These are phyloP conservation scores for Coemansia sp. DNA, from an alignment of 371 early-diverging fungal genomes.

Conservation along the genomic window DNA sequence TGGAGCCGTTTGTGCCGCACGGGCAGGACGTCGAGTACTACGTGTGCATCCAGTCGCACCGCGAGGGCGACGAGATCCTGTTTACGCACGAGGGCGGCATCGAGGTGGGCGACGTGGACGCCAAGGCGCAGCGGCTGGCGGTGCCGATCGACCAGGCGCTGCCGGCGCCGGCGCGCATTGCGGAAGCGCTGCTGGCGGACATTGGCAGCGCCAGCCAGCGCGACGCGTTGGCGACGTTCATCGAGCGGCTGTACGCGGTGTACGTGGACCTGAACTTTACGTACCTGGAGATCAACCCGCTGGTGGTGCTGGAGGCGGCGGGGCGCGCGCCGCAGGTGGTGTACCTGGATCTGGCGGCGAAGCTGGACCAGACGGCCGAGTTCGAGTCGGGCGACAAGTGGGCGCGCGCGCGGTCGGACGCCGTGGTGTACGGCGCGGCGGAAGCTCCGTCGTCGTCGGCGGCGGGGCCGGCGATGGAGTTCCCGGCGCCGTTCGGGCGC, in stretches of 20 bases:
- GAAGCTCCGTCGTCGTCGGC: conserved; percentile 13
- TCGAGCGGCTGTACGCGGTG: conserved; percentile 87
- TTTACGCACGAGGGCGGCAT: conserved; percentile 98
- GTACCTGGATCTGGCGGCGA: conserved; percentile 96
- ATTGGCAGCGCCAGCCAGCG: conserved; percentile 54
- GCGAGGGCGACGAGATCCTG: conserved; percentile 92
- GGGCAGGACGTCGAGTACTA: conserved; percentile 90
- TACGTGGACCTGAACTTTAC: conserved; percentile 96
- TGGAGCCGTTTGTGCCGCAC: conserved; percentile 96
- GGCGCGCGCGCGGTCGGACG: conserved; percentile 72
- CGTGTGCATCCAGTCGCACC: conserved; percentile 92
- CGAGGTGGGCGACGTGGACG: conserved; percentile 98
- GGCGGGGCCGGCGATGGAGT: conserved; percentile 84
- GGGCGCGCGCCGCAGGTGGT: conserved; percentile 70
- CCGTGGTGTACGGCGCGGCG: conserved; percentile 15
- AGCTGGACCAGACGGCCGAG: conserved; percentile 97
- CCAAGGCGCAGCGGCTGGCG: conserved; percentile 84
- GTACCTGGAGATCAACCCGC: conserved; percentile 97
- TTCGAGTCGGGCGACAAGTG: conserved; percentile 92
- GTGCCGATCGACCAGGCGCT: conserved; percentile 69
- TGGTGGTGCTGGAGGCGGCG: conserved; percentile 83
- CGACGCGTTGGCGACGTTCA: conserved; percentile 75
- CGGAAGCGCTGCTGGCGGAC: conserved; percentile 73
- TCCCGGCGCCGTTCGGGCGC: conserved; percentile 98
- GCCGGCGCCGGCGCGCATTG: conserved; percentile 67